Evolutionary conservation across 179 eudicot species (phyloP).

Genomic region (Carnegiea gigantea): DNA sequence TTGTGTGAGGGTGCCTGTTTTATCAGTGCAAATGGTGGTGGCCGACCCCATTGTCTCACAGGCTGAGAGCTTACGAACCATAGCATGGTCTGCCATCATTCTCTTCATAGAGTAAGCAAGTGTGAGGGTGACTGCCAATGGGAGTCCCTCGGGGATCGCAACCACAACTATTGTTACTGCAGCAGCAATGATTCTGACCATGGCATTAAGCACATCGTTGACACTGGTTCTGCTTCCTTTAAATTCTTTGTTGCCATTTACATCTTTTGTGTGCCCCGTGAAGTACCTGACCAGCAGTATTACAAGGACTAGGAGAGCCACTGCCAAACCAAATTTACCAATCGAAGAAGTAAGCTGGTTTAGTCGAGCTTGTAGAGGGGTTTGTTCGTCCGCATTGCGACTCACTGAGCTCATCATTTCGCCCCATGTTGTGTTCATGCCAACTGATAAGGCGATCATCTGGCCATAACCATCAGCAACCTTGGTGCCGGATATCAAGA

Average conservation of each 20-base stretch:
- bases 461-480: too few relatives aligned
- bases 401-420: slow-evolving; percentile 39
- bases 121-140: slow-evolving; percentile 33
- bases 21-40: too few relatives aligned
- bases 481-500: too few relatives aligned
- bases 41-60: too few relatives aligned
- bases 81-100: slow-evolving; percentile 38
- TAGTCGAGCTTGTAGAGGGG: slow-evolving; percentile 34
- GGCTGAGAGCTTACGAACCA: neutral
- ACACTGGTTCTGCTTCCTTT: slow-evolving; percentile 25
- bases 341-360: slow-evolving; percentile 38
- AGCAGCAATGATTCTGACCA: too few relatives aligned
- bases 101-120: slow-evolving; percentile 42
- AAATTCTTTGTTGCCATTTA: slow-evolving; percentile 28
- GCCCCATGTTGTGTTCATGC: slow-evolving; percentile 33
- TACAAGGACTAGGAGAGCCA: slow-evolving; percentile 33
- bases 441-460: too few relatives aligned
- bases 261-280: slow-evolving; percentile 36
- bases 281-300: slow-evolving; percentile 22
- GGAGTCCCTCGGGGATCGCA: slow-evolving; percentile 20
- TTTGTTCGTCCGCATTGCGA: slow-evolving; percentile 25
- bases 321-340: slow-evolving; percentile 35
- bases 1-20: too few relatives aligned
- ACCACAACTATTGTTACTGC: slow-evolving; percentile 33
- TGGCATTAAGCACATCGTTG: slow-evolving; percentile 6